These are phyloP conservation scores for Apiotrichum brassicae DNA, from an alignment of 1,284 basidiomycete species.

Conservation along the genomic window DNA sequence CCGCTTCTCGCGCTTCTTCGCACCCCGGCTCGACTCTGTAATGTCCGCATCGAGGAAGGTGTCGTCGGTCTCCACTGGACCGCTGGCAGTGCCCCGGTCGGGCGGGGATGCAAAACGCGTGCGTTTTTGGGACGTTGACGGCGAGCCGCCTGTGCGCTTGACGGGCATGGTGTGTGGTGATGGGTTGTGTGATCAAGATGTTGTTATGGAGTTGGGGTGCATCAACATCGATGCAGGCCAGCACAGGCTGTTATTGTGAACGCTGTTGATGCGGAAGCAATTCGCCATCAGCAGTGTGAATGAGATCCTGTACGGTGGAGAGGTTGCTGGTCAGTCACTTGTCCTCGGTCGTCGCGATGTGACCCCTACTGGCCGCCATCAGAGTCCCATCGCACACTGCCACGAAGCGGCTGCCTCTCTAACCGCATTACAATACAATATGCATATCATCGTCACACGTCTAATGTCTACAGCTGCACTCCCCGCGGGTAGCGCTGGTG, in stretches of 20 bases:
- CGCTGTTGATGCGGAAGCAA: constrained; percentile 5
- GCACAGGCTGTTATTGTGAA: not conserved
- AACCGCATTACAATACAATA: constrained; percentile 15
- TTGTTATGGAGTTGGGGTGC: not conserved
- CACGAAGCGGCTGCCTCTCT: too few relatives aligned
- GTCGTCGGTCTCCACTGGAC: constrained; percentile 2
- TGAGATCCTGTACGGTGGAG: too few relatives aligned
- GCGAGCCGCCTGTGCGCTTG: constrained; percentile 30
- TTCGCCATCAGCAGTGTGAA: not conserved
- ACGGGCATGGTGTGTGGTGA: constrained; percentile 23
- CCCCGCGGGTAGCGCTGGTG: constrained; percentile 47
- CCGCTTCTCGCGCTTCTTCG: constrained; percentile 61
- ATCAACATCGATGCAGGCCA: constrained; percentile 2
- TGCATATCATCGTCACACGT: constrained; percentile 10
- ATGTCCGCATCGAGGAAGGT: constrained; percentile 42
- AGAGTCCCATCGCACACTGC: not conserved
- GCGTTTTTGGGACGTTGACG: constrained; percentile 54
- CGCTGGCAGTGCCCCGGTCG: too few relatives aligned
- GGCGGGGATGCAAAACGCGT: constrained; percentile 69
- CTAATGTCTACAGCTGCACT: constrained; percentile 41
- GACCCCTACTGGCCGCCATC: not conserved
- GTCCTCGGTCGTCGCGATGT: too few relatives aligned
- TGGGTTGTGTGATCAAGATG: not conserved
- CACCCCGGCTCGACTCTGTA: constrained; percentile 24
- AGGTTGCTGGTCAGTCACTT: too few relatives aligned